Conservation (phyloP, 345 rosid genomes). For the Cardamine chenopodiifolia region DNA sequence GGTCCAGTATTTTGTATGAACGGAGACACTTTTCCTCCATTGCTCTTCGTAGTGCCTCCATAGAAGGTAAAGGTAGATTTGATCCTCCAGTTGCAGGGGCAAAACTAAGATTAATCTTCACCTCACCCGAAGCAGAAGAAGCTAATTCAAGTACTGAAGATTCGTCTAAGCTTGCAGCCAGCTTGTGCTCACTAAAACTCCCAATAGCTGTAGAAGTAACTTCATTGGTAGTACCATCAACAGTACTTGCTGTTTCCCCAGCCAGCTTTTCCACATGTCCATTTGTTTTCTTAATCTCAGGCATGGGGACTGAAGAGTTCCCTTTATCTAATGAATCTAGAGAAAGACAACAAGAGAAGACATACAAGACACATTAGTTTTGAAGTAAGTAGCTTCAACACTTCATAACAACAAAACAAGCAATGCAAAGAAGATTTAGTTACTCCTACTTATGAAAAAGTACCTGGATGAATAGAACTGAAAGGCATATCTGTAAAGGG, state of each 20-base stretch:
- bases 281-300: constrained; percentile 38
- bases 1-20: constrained; percentile 76
- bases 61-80: constrained; percentile 60
- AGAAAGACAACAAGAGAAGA: constrained; percentile 25
- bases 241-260: constrained; percentile 22
- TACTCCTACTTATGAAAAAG: not conserved
- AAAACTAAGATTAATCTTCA: constrained; percentile 77
- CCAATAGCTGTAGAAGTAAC: constrained; percentile 9
- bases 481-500: constrained; percentile 26
- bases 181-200: constrained; percentile 23
- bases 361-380: constrained; percentile 19
- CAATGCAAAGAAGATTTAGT: constrained; percentile 9
- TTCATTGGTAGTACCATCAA: constrained; percentile 1
- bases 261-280: constrained; percentile 31
- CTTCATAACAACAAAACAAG: constrained; percentile 18
- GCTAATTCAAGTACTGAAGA: constrained; percentile 63
- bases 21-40: constrained; percentile 79
- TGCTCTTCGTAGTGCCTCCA: constrained; percentile 67
- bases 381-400: not conserved
- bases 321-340: constrained; percentile 43
- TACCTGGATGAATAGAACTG: constrained; percentile 31
- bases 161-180: constrained; percentile 27
- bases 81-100: constrained; percentile 59
- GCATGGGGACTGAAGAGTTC: constrained; percentile 37
- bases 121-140: constrained; percentile 77